Conservation (phyloP, 1,284 basidiomycete species). For the Lentinus polychrous region DNA sequence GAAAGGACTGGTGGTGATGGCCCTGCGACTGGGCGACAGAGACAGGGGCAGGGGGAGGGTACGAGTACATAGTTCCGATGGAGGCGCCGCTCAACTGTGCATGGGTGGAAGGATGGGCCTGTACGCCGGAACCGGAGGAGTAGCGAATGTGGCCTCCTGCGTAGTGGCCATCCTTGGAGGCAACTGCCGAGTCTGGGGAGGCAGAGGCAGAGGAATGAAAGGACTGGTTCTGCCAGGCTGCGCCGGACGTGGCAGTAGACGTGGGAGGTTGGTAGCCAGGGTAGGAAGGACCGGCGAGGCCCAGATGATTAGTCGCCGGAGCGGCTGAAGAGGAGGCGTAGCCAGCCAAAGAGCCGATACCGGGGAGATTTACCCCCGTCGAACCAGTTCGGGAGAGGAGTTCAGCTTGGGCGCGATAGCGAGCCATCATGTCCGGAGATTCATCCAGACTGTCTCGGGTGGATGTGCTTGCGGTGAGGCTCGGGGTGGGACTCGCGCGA, state of each 20-base stretch:
- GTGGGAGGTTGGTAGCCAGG: neutral
- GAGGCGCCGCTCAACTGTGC: slow-evolving; percentile 5
- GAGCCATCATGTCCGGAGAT: slow-evolving; percentile 35
- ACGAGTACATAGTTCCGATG: no score
- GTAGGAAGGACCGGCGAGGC: neutral
- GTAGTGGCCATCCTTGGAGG: no score
- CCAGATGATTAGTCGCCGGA: neutral
- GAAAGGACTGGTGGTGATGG: no score
- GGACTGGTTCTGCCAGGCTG: neutral
- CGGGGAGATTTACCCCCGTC: neutral
- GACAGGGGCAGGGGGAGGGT: no score
- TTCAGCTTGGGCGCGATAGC: slow-evolving; percentile 38
- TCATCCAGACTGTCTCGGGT: slow-evolving; percentile 13
- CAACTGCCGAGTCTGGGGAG: no score
- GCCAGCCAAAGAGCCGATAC: neutral
- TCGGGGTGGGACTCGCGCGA: slow-evolving; percentile 7
- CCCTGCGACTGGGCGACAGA: no score
- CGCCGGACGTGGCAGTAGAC: neutral
- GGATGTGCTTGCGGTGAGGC: slow-evolving; percentile 5
- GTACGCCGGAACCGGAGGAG: slow-evolving; percentile 6
- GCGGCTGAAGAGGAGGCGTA: neutral
- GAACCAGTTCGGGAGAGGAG: slow-evolving; percentile 24
- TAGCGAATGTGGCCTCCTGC: neutral
- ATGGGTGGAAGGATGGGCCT: slow-evolving; percentile 19
- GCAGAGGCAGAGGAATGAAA: no score